Evolutionary conservation across 2,329 filamentous ascomycete species (phyloP).

Genomic region (Fusarium domesticum): DNA sequence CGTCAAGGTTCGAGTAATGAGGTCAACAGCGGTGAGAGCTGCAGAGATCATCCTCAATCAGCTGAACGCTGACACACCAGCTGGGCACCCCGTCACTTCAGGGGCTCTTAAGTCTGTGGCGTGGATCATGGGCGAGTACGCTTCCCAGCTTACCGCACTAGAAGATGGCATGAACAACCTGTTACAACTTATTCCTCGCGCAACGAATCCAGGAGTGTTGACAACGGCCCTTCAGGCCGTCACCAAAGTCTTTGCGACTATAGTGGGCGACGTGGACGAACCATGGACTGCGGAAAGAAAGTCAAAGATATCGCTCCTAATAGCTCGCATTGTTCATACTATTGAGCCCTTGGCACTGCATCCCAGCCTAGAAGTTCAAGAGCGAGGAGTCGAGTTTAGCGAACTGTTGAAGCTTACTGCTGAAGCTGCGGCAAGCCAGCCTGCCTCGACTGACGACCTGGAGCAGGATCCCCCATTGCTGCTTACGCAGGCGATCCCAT

Average conservation of each 20-base stretch:
- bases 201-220: conserved; percentile 63
- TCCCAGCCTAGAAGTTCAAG: conserved; percentile 89
- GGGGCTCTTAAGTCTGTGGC: conserved; percentile 72
- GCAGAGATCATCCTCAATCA: conserved; percentile 72
- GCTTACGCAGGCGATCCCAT: conserved; percentile 85
- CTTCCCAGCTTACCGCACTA: conserved; percentile 65
- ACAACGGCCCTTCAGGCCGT: conserved; percentile 78
- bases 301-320: conserved; percentile 70
- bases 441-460: conserved; percentile 50
- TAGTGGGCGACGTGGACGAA: conserved; percentile 62
- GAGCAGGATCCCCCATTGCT: conserved; percentile 73
- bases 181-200: conserved; percentile 60
- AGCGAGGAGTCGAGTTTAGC: conserved; percentile 86
- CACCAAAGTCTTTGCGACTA: conserved; percentile 76
- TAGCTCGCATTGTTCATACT: conserved; percentile 78
- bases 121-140: conserved; percentile 89
- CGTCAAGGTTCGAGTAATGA: conserved; percentile 83
- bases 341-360: conserved; percentile 77
- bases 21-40: conserved; percentile 75
- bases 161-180: conserved; percentile 72
- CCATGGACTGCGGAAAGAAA: conserved; percentile 73
- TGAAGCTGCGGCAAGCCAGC: conserved; percentile 72
- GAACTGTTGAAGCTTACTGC: conserved; percentile 84
- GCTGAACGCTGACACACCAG: conserved; percentile 49
- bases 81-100: conserved; percentile 55